These are phyloP conservation scores for Mediolabrus comicus DNA, from an alignment of 108 stramenopile species.

Conservation along the genomic window DNA sequence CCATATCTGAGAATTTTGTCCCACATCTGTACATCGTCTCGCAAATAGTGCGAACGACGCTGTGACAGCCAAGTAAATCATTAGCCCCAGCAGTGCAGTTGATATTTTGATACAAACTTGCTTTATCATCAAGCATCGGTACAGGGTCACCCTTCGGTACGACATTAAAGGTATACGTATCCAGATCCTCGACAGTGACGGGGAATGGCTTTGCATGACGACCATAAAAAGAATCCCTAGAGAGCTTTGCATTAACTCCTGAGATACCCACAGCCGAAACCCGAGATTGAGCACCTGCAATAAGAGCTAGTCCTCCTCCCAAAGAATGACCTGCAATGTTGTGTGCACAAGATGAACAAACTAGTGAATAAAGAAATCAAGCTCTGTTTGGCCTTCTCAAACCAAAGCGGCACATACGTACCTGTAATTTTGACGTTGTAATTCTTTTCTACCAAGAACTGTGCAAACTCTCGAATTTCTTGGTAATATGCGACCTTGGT, in stretches of 20 bases:
- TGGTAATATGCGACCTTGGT: constrained; percentile 38
- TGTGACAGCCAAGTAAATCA: constrained; percentile 62
- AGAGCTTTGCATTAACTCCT: constrained; percentile 47
- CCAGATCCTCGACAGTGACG: constrained; percentile 19
- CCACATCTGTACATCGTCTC: constrained; percentile 76
- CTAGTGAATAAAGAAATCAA: too few relatives aligned
- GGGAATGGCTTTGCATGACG: neutral
- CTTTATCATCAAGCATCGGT: constrained; percentile 47
- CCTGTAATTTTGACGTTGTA: constrained; percentile 21
- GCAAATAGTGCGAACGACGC: constrained; percentile 49
- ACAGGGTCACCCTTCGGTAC: constrained; percentile 41
- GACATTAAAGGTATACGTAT: constrained; percentile 46
- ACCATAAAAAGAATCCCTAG: constrained; percentile 33
- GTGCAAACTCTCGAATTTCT: constrained; percentile 33
- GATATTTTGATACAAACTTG: constrained; percentile 56
- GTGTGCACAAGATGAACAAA: too few relatives aligned
- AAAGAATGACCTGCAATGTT: constrained; percentile 25
- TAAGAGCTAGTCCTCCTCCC: constrained; percentile 47
- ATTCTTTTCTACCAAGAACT: constrained; percentile 1
- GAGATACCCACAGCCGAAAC: constrained; percentile 34
- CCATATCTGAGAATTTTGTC: neutral
- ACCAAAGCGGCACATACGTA: neutral
- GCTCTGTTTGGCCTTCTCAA: too few relatives aligned
- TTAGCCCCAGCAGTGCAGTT: constrained; percentile 54
- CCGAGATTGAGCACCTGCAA: constrained; percentile 44